Percentiles rank a stretch among this genome's conserved stretches.
These are phyloP conservation scores for Sphagnum tenellum DNA, from an alignment of 225 moss, liverwort and hornwort species.

Conservation along the genomic window DNA sequence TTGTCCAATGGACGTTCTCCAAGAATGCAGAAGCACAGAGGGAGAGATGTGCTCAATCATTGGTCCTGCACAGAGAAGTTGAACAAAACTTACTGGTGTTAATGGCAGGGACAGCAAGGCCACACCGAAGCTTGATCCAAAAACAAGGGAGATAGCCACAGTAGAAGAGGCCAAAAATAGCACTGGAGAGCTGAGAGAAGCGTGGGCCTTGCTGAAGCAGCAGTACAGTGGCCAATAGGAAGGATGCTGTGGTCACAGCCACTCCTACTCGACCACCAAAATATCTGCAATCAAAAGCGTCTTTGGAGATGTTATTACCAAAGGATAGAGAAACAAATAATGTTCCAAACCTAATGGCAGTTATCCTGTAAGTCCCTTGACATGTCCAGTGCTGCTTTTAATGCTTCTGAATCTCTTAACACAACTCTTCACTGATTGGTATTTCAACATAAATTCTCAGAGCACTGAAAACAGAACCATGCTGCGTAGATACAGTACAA, in stretches of 20 bases:
- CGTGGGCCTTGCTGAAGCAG: constrained; percentile 78
- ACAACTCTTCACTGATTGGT: no score
- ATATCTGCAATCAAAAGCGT: constrained; percentile 37
- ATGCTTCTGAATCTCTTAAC: no score
- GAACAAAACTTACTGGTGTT: constrained; percentile 57
- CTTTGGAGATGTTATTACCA: no score
- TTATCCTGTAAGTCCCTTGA: no score
- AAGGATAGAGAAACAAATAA: no score
- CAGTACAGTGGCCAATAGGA: constrained; percentile 62
- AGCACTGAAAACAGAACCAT: background rate
- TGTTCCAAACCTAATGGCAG: no score
- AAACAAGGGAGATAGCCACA: constrained; percentile 96
- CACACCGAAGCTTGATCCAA: constrained; percentile 96
- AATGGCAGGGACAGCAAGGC: constrained; percentile 79
- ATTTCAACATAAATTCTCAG: constrained; percentile 1
- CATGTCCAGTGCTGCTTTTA: no score
- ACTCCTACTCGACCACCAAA: constrained; percentile 89
- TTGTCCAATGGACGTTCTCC: no score
- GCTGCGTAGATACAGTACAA: no score
- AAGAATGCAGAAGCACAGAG: no score
- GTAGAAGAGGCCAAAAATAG: constrained; percentile 89
- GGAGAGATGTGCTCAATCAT: no score
- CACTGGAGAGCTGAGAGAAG: constrained; percentile 90
- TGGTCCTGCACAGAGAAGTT: background rate
- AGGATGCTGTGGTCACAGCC: constrained; percentile 75